Base-by-base conservation (phyloP, 495 filamentous ascomycete genomes). In the Penicillium macrosclerotiorum region DNA sequence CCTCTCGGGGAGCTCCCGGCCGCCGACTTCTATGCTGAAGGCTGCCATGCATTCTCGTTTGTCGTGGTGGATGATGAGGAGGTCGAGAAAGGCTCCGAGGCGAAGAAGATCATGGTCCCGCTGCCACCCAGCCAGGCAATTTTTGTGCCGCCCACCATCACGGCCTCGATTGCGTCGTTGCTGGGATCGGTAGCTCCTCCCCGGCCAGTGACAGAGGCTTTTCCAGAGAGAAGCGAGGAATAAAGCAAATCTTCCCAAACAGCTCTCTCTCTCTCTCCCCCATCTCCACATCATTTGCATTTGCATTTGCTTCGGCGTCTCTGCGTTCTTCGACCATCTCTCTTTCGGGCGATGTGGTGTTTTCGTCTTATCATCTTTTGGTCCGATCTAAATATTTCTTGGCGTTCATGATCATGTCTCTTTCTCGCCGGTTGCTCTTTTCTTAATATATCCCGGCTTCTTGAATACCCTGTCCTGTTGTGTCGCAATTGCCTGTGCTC, bases 1-100 rank as follows among this genome's bases (percentile, higher is more conserved):
- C 84, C 88, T 1, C 71, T 94, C 0, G 76, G 77, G 5, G 84
- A 90, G 62, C 80, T 94, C 49, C 73, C 80, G 31, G 80, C 80
- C 9, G 71, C 78, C 16, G 86, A 90, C 34, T 94, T 82, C 67
- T 91, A 88, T 51, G 79, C 79, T 12, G 75, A 80, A 8, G 87
- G 81, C 4, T 81, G 78, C 34, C 79, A 87, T 60, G 79, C 76
- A 24, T 73, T 75, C 23, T 82, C 80, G 1, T 73, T 79, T 42
- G 66, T 80, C 19, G 66, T 84, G 29, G 56, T 86, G 6, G 73
- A 77, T 14, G 81, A 72, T 7, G 81, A 86, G 24, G 80, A 82
- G 8, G 70, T 73, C 12, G 63, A 63, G 4, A 43, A 42, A 14
- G 24, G 35, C 3, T 17, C 47, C 0, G 49, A 53, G 26, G 52